phyloP scores from a whole-genome alignment of 257 asterid species.

The Ehretia macrophylla region DNA sequence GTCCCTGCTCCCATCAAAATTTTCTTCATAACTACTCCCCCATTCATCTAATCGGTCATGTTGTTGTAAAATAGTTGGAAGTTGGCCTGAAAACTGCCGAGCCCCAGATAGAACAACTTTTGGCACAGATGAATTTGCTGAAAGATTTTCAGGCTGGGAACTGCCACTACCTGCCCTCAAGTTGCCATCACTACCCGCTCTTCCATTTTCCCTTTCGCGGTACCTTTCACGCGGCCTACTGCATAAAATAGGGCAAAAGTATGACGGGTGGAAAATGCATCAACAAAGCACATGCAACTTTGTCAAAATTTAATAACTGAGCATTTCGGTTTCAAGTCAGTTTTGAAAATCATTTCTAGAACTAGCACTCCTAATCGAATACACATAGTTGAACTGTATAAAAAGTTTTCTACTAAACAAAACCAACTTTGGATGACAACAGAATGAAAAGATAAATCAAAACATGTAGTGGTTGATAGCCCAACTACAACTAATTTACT shows the following conservation, averaged over 20 bases:
- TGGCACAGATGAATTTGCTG: conserved; percentile 36
- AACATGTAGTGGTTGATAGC: too few species aligned
- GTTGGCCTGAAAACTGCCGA: conserved; percentile 64
- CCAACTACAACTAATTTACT: too few species aligned
- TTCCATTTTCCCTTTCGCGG: conserved; percentile 78
- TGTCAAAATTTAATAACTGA: too few species aligned
- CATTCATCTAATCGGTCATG: conserved; percentile 81
- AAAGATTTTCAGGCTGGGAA: conserved; percentile 34
- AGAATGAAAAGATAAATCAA: too few species aligned
- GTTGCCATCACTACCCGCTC: conserved; percentile 55
- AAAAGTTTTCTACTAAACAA: too few species aligned
- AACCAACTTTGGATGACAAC: too few species aligned
- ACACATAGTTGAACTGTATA: too few species aligned
- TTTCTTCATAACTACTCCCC: conserved; percentile 81
- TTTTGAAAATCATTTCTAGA: too few species aligned
- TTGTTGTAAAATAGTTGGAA: conserved; percentile 68
- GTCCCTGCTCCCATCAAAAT: conserved; percentile 69
- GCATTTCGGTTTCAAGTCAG: too few species aligned
- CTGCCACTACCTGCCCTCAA: conserved; percentile 47
- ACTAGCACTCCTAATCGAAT: too few species aligned
- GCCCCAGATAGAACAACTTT: conserved; percentile 38
- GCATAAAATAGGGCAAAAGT: neutral
- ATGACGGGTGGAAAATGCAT: neutral
- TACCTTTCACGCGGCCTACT: conserved; percentile 65
- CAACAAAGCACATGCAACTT: too few species aligned